These are phyloP conservation scores for Abelmoschus esculentus DNA, from an alignment of 345 rosid genomes.

Conservation along the genomic window DNA sequence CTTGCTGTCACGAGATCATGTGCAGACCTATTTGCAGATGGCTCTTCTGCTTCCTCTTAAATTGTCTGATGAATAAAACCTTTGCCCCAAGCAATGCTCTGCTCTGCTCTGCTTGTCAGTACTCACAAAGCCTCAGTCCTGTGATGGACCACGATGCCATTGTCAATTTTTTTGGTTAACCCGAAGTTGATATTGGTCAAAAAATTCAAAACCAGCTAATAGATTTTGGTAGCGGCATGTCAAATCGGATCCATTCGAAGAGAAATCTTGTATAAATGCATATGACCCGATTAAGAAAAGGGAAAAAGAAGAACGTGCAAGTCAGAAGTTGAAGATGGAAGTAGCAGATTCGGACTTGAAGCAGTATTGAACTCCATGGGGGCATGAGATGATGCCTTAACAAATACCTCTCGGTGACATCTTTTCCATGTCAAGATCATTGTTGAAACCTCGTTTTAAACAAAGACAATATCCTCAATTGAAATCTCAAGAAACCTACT, in stretches of 20 bases:
- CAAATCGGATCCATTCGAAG: not conserved
- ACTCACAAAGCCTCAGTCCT: not conserved
- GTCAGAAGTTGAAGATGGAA: too few species aligned
- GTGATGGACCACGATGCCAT: constrained; percentile 3
- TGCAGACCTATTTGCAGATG: not conserved
- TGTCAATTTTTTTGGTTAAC: not conserved
- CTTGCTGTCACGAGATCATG: not conserved
- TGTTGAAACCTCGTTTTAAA: not conserved
- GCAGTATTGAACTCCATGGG: not conserved
- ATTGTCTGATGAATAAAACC: not conserved
- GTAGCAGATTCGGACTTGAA: too few species aligned
- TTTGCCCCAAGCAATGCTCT: not conserved
- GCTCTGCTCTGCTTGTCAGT: not conserved
- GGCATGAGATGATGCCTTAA: not conserved
- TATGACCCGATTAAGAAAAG: not conserved
- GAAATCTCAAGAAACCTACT: not conserved
- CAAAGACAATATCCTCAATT: not conserved
- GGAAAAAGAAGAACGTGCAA: not conserved
- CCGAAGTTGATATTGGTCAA: not conserved
- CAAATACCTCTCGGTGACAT: not conserved
- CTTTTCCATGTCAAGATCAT: not conserved
- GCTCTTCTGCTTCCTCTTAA: not conserved
- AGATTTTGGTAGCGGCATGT: not conserved
- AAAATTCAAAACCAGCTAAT: not conserved
- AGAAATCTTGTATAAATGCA: constrained; percentile 2